phyloP scores from a whole-genome alignment of 2,329 filamentous ascomycete species.

The Talaromyces sp. region DNA sequence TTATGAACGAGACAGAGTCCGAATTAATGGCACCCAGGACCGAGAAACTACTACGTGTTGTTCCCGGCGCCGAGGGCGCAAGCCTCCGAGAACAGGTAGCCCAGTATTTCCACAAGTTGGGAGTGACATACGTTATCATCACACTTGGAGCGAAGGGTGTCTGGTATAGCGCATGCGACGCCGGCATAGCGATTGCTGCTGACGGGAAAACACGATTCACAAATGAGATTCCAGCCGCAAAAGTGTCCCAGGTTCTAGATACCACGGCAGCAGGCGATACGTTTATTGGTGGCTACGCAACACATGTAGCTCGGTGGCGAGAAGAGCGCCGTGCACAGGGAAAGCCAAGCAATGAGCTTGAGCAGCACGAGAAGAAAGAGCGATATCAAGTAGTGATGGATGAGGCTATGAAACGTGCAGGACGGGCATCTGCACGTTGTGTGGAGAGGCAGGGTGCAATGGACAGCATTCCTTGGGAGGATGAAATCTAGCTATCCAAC shows the following conservation, averaged over 20 bases:
- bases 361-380: constrained; percentile 32
- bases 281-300: constrained; percentile 83
- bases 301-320: constrained; percentile 60
- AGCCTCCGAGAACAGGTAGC: constrained; percentile 56
- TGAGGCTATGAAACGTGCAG: constrained; percentile 43
- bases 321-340: constrained; percentile 43
- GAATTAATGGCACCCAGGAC: constrained; percentile 62
- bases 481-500: constrained; percentile 36
- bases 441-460: constrained; percentile 47
- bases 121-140: constrained; percentile 74
- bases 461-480: constrained; percentile 48
- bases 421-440: constrained; percentile 43
- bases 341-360: constrained; percentile 50
- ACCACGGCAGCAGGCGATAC: constrained; percentile 94
- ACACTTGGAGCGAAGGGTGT: constrained; percentile 81
- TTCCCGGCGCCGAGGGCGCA: constrained; percentile 35
- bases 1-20: constrained; percentile 90
- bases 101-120: constrained; percentile 61
- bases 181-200: constrained; percentile 42
- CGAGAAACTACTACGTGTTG: constrained; percentile 27
- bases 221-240: constrained; percentile 57
- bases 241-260: constrained; percentile 73
- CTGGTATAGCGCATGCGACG: constrained; percentile 58
- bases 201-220: constrained; percentile 30
- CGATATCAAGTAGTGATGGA: constrained; percentile 46